Evolutionary conservation across 2,329 filamentous ascomycete genomes (phyloP), one percentile per base, ranked within the genome.

Genomic region (Monilinia fructigena): DNA sequence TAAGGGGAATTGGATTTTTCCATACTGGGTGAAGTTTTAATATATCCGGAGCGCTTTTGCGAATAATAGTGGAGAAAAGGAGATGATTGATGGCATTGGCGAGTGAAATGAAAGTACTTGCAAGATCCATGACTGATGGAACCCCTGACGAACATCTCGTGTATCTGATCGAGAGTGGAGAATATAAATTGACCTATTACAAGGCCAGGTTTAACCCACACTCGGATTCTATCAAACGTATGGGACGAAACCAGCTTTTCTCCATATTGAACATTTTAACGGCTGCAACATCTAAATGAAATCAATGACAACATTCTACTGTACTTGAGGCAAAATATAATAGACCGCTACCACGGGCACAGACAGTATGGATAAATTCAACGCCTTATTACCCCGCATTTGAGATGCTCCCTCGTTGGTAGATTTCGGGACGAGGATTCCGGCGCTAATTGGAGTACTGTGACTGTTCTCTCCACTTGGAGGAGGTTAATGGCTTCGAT

Each of bases 161-260:
- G 4, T 35, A 35, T 35, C 31, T 35, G 20, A 40, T 28, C 20
- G 28, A 20, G n/a, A 52, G 54, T 65, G 63, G 47, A 14, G 35
- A 65, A 40, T 18, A 16, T 20, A 4, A 20, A 58, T 45, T 60
- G 35, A 35, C 38, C 26, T 38, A 38, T 50, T 28, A 48, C 18
- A 53, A 26, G 35, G 45, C 12, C 16, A 8, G n/a, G 6, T 12
- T 14, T 6, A 52, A 35, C 20, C 26, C 38, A 60, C 53, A 53
- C 45, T 50, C 28, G n/a, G n/a, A 50, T 55, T 35, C 48, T 11
- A 35, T 35, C 4, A 35, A 35, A 55, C 35, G 23, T 14, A n/a
- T 63, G 38, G 26, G 12, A 65, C 14, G 47, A 52, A 60, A 60
- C 16, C 61, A 65, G 35, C 55, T 65, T 54, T 61, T 50, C 48